Conservation (phyloP, 2,329 filamentous ascomycete species). For the Didymella lethalis region DNA sequence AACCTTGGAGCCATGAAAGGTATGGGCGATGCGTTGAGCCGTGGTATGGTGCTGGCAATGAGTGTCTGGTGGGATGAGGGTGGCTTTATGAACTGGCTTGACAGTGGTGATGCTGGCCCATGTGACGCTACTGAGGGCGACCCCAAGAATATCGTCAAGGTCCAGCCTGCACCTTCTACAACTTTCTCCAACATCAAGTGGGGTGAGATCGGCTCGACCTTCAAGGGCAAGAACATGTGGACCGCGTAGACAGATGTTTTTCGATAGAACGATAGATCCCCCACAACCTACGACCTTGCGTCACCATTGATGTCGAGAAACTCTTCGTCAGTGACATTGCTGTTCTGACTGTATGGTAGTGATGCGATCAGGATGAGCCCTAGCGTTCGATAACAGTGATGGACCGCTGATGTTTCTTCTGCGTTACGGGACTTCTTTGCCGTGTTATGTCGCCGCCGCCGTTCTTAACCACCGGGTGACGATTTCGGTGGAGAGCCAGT, state of each 20-base stretch:
- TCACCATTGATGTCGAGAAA: no score
- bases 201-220: conserved; percentile 68
- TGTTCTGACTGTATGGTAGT: background rate
- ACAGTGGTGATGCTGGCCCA: conserved; percentile 60
- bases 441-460: background rate
- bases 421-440: background rate
- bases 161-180: conserved; percentile 60
- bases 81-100: conserved; percentile 66
- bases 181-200: conserved; percentile 66
- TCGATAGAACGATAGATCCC: background rate
- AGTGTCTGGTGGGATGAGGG: conserved; percentile 64
- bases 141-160: conserved; percentile 57
- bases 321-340: background rate
- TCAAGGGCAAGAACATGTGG: conserved; percentile 35
- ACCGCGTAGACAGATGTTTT: conserved; percentile 22
- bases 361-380: background rate
- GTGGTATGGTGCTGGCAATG: conserved; percentile 63
- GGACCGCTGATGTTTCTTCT: background rate
- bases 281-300: background rate
- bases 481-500: no score
- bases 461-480: no score
- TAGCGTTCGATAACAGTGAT: background rate
- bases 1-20: conserved; percentile 54
- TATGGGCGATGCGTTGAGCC: conserved; percentile 57
- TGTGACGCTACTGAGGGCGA: conserved; percentile 63